These are phyloP conservation scores for Plasmopara viticola DNA, from an alignment of 352 stramenopile species.

Conservation along the genomic window DNA sequence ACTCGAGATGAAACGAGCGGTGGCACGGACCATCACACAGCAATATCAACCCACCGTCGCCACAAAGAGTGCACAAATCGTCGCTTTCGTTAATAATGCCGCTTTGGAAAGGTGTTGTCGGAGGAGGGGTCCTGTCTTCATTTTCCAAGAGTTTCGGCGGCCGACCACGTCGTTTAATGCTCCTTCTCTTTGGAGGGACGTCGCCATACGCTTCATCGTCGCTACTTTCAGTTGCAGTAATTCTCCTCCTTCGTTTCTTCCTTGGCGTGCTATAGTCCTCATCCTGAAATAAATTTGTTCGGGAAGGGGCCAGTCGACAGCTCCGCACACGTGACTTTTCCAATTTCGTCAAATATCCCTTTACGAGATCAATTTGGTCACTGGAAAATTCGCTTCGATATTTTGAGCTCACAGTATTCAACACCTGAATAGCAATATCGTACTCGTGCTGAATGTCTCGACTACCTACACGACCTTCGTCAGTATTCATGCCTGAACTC, in stretches of 20 bases:
- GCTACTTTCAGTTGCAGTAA: slow-evolving; percentile 24
- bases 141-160: slow-evolving; percentile 29
- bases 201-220: slow-evolving; percentile 40
- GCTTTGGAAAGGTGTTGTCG: slow-evolving; percentile 32
- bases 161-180: slow-evolving; percentile 24
- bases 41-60: slow-evolving; percentile 87
- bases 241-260: slow-evolving; percentile 41
- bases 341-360: slow-evolving; percentile 63
- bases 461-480: slow-evolving; percentile 33
- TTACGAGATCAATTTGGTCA: slow-evolving; percentile 77
- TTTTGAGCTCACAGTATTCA: slow-evolving; percentile 69
- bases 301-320: slow-evolving; percentile 41
- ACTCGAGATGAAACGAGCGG: slow-evolving; percentile 90
- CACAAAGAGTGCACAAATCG: slow-evolving; percentile 89
- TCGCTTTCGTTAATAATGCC: slow-evolving; percentile 80
- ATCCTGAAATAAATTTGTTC: slow-evolving; percentile 27
- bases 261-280: slow-evolving; percentile 35
- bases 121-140: slow-evolving; percentile 6
- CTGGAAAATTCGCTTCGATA: slow-evolving; percentile 75
- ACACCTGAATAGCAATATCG: slow-evolving; percentile 79
- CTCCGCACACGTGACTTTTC: slow-evolving; percentile 81
- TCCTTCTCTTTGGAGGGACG: slow-evolving; percentile 24
- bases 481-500: slow-evolving; percentile 35
- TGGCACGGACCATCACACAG: slow-evolving; percentile 90
- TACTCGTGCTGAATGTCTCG: slow-evolving; percentile 79